phyloP scores from a whole-genome alignment of 257 asterid genomes.

The Pogostemon cablin region DNA sequence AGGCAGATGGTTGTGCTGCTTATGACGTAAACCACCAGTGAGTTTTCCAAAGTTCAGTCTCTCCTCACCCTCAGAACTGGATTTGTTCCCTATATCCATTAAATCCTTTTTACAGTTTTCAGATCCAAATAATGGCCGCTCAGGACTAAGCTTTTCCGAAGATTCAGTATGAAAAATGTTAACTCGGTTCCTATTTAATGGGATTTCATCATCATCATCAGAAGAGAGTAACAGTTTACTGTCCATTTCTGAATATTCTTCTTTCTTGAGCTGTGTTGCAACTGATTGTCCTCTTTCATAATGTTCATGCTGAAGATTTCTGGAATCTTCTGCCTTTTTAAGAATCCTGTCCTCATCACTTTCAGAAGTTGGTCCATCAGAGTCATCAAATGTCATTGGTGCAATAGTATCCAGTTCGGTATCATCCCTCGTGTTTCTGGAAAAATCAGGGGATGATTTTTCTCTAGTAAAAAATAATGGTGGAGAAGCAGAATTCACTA shows the following conservation, averaged over 20 bases:
- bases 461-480: constrained; percentile 39
- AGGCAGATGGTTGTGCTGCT: constrained; percentile 58
- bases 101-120: constrained; percentile 34
- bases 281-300: constrained; percentile 32
- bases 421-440: constrained; percentile 42
- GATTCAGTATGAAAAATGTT: constrained; percentile 32
- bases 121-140: constrained; percentile 37
- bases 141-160: constrained; percentile 28
- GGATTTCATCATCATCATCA: constrained; percentile 44
- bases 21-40: constrained; percentile 90
- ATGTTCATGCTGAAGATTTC: constrained; percentile 23
- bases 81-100: constrained; percentile 34
- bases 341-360: constrained; percentile 50
- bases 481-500: constrained; percentile 41
- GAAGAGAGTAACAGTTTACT: constrained; percentile 38
- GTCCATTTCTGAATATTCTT: constrained; percentile 34
- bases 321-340: background rate
- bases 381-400: constrained; percentile 65
- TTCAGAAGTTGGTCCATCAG: constrained; percentile 60
- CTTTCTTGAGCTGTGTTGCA: constrained; percentile 27
- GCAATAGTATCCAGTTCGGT: constrained; percentile 42
- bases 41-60: constrained; percentile 66
- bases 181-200: constrained; percentile 28
- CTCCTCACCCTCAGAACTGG: constrained; percentile 39
- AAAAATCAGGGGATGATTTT: constrained; percentile 43